Evolutionary conservation across 2,329 filamentous ascomycete genomes (phyloP), one percentile per base, ranked within the genome.

Genomic region (Huntiella moniliformis): DNA sequence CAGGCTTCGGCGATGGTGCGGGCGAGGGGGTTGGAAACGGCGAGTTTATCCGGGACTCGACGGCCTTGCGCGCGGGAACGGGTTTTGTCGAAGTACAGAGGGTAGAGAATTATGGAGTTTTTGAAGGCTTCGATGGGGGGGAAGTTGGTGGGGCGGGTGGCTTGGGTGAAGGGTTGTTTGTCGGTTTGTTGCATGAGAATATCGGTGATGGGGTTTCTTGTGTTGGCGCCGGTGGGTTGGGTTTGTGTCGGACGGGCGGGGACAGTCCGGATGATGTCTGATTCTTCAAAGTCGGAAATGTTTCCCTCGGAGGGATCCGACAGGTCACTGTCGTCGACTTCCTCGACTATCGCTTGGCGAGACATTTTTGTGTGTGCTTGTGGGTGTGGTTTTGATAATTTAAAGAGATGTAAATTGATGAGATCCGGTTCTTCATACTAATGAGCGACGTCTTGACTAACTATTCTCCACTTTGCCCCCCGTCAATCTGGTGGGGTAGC

Each of bases 241-340:
- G 42, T 50, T 47, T 57, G 58, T 44, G 58, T 60, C 40, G 56
- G 59, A 48, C 52, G 53, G 54, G 55, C 42, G 52, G 50, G 50
- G 50, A 50, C 44, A 15, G 37, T 39, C 48, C 67, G 68, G 51
- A 76, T 59, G 56, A 75, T 76, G 60, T 76, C 71, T 39, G 63
- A 56, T 49, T 74, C 71, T 58, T 60, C 59, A 53, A 77, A 74
- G 61, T 76, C 73, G 57, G 74, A 71, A 56, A 87, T 82, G 63
- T 91, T 82, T 61, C 79, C 80, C 63, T 94, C 86, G 52, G 85
- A 82, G 45, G 88, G 85, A 65, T 96, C 88, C 11, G 82, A 84
- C 12, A 41, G 16, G 63, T 84, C 81, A 61, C 73, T 77, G 67
- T 92, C 85, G 50, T 79, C 84, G 52, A 95, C 79, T 63, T 96